A percentile compares a stretch with the other conserved stretches of the same genome.
Evolutionary conservation across 331 rosid species (phyloP).

Genomic region (Rhamnella rubrinervis): DNA sequence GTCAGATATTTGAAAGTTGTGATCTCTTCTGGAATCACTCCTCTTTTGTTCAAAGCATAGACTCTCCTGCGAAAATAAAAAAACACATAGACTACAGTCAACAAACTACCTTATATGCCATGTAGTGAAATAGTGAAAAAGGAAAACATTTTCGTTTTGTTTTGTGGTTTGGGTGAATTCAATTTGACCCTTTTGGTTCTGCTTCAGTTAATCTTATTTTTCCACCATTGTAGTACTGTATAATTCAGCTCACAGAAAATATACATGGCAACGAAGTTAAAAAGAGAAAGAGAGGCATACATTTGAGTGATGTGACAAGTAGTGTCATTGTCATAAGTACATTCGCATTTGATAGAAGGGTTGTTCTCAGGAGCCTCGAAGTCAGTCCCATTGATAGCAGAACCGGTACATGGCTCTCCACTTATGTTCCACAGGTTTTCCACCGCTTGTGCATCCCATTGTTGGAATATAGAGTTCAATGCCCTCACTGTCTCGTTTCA

Average conservation of each 20-base stretch:
- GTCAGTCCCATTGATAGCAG: slow-evolving; percentile 6
- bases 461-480: slow-evolving; percentile 58
- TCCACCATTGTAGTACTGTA: too few relatives aligned
- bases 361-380: not conserved
- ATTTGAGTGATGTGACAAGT: slow-evolving; percentile 29
- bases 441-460: slow-evolving; percentile 34
- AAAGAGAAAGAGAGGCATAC: slow-evolving; percentile 6
- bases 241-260: too few relatives aligned
- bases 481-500: slow-evolving; percentile 33
- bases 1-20: slow-evolving; percentile 54
- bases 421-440: slow-evolving; percentile 56
- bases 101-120: too few relatives aligned
- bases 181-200: too few relatives aligned
- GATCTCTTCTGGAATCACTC: slow-evolving; percentile 56
- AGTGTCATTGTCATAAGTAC: slow-evolving; percentile 24
- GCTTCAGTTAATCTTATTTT: too few relatives aligned
- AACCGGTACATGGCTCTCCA: slow-evolving; percentile 45
- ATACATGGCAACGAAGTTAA: too few relatives aligned
- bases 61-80: slow-evolving; percentile 48
- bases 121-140: too few relatives aligned
- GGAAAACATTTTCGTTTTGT: too few relatives aligned
- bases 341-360: slow-evolving; percentile 42
- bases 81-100: not conserved
- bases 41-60: slow-evolving; percentile 31
- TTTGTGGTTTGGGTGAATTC: too few relatives aligned